Percentiles rank a stretch among this genome's conserved stretches.
Evolutionary conservation across 345 rosid genomes (phyloP).

Genomic region (Populus euphratica): DNA sequence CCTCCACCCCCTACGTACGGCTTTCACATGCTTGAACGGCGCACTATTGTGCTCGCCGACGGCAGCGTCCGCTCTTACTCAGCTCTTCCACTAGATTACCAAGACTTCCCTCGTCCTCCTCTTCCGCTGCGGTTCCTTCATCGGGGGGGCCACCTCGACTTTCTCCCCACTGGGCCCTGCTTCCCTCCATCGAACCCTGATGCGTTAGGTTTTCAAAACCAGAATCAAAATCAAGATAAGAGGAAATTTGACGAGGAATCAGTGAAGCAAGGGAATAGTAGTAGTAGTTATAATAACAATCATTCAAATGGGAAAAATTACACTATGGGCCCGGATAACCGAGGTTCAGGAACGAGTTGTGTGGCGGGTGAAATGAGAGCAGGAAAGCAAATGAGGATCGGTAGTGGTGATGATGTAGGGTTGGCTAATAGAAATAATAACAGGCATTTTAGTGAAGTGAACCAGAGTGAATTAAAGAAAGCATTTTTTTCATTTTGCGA

Average conservation of each 20-base stretch:
- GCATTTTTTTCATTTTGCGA: slow-evolving; percentile 66
- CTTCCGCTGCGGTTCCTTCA: slow-evolving; percentile 24
- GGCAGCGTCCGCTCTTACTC: slow-evolving; percentile 93
- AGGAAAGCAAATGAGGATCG: slow-evolving; percentile 48
- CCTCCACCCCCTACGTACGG: slow-evolving; percentile 84
- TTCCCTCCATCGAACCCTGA: slow-evolving; percentile 35
- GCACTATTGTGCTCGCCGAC: slow-evolving; percentile 71
- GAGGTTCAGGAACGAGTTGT: slow-evolving; percentile 36
- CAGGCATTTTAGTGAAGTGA: slow-evolving; percentile 47
- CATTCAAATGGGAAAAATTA: neutral
- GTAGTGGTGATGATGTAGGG: slow-evolving; percentile 23
- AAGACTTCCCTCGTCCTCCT: slow-evolving; percentile 45
- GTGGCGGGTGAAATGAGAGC: slow-evolving; percentile 50
- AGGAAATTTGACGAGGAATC: slow-evolving; percentile 56
- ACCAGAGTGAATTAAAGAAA: slow-evolving; percentile 57
- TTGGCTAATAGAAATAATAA: neutral
- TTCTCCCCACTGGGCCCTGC: slow-evolving; percentile 3
- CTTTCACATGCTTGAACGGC: slow-evolving; percentile 92
- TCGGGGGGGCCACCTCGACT: neutral
- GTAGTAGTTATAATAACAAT: neutral
- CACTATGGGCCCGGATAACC: neutral
- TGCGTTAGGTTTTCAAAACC: slow-evolving; percentile 46
- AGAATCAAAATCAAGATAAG: slow-evolving; percentile 37
- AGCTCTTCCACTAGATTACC: slow-evolving; percentile 91
- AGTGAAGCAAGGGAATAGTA: slow-evolving; percentile 16